A percentile compares a stretch with the other conserved stretches of the same genome.
phyloP scores from a whole-genome alignment of 805 yeast genomes.

The Saturnispora bothae region DNA sequence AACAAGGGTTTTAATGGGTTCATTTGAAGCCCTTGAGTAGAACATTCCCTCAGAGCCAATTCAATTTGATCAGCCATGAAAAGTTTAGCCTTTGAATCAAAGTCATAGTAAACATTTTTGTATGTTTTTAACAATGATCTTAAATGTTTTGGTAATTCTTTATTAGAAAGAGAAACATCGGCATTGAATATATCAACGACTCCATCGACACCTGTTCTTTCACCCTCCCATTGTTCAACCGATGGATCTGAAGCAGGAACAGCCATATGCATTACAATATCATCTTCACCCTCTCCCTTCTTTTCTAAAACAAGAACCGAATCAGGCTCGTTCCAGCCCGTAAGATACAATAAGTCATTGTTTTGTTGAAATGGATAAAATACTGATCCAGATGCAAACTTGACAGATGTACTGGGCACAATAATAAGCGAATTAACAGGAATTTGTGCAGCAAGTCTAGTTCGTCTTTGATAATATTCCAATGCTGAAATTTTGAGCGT shows the following conservation, averaged over 20 bases:
- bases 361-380: conserved; percentile 90
- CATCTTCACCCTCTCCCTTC: conserved; percentile 36
- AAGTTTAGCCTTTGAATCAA: conserved; percentile 15
- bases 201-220: conserved; percentile 76
- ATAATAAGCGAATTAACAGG: conserved; percentile 62
- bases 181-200: conserved; percentile 81
- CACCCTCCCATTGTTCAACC: conserved; percentile 93
- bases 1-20: conserved; percentile 34
- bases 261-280: conserved; percentile 59
- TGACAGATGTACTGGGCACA: conserved; percentile 58
- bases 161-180: conserved; percentile 52
- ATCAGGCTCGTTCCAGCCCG: conserved; percentile 91
- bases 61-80: conserved; percentile 9
- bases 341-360: conserved; percentile 73
- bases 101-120: conserved; percentile 47
- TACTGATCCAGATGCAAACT: conserved; percentile 82
- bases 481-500: conserved; percentile 81
- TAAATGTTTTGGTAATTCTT: conserved; percentile 34
- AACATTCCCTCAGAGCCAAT: conserved; percentile 18
- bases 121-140: conserved; percentile 37
- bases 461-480: conserved; percentile 71
- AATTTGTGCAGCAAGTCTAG: conserved; percentile 43
- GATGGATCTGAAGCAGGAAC: conserved; percentile 75
- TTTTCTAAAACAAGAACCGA: conserved; percentile 61
- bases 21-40: conserved; percentile 16